Evolutionary conservation across 306 rosid genomes (phyloP).

Genomic region (Trifolium subterraneum): DNA sequence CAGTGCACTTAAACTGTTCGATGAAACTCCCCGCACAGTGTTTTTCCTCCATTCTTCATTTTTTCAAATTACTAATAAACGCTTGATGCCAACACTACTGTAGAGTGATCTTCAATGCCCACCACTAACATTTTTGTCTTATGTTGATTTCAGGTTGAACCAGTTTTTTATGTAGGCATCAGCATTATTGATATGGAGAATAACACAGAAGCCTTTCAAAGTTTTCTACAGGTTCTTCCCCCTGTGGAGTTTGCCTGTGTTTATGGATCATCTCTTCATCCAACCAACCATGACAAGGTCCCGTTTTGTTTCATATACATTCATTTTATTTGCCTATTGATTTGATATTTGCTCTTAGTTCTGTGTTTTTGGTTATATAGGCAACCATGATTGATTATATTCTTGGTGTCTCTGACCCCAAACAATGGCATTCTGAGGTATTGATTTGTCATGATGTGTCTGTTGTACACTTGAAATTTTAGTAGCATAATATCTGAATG

Average conservation of each 20-base stretch:
- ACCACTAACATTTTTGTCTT: constrained; percentile 2
- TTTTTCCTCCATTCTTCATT: neutral
- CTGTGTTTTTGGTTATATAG: constrained; percentile 43
- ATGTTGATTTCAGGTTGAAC: constrained; percentile 24
- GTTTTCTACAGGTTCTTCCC: constrained; percentile 54
- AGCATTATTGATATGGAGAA: constrained; percentile 34
- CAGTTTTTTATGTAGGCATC: neutral
- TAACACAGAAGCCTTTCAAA: constrained; percentile 29
- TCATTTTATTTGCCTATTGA: neutral
- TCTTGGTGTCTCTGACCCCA: constrained; percentile 67
- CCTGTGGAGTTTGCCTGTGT: constrained; percentile 61
- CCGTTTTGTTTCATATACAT: constrained; percentile 8
- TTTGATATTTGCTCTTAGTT: constrained; percentile 18
- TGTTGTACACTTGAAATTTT: too few relatives aligned
- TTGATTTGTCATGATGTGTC: constrained; percentile 31
- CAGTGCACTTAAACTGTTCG: constrained; percentile 45
- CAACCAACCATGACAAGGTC: constrained; percentile 55
- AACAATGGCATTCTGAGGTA: constrained; percentile 85
- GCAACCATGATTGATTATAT: constrained; percentile 59
- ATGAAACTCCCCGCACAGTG: constrained; percentile 37
- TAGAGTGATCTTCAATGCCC: constrained; percentile 7
- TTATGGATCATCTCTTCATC: constrained; percentile 64
- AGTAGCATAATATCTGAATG: constrained; percentile 22
- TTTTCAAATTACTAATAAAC: neutral
- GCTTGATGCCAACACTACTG: neutral